These are phyloP conservation scores for Wickerhamomyces mucosus DNA, from an alignment of 805 yeast genomes.

Conservation along the genomic window DNA sequence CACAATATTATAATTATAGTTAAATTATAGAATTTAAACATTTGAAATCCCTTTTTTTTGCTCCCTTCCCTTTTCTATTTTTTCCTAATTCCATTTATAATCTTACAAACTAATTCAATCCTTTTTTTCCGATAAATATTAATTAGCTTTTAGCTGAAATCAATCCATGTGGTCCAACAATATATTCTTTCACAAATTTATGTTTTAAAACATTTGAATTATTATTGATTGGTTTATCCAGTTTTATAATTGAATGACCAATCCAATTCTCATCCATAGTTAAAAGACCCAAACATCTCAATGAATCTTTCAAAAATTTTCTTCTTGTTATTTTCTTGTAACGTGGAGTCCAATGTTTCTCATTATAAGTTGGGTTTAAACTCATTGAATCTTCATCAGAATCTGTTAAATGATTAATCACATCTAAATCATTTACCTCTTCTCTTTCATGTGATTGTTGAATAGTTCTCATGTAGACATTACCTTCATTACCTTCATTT, in stretches of 20 bases:
- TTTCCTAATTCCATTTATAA: too few relatives aligned
- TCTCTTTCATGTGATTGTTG: constrained; percentile 4
- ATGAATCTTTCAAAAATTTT: constrained; percentile 38
- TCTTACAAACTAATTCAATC: too few relatives aligned
- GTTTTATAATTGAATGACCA: constrained; percentile 31
- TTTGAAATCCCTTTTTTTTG: too few relatives aligned
- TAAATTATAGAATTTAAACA: too few relatives aligned
- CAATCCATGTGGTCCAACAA: constrained; percentile 15
- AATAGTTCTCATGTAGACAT: neutral
- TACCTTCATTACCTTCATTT: constrained; percentile 1
- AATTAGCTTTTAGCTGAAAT: too few relatives aligned
- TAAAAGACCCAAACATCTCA: constrained; percentile 48
- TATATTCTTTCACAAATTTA: constrained; percentile 7
- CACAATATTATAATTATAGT: too few relatives aligned
- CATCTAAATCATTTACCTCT: constrained; percentile 10
- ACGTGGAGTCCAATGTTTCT: constrained; percentile 38
- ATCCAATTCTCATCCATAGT: constrained; percentile 45
- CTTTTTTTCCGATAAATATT: too few relatives aligned
- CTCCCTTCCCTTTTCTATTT: too few relatives aligned
- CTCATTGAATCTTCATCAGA: constrained; percentile 15
- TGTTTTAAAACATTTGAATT: constrained; percentile 1
- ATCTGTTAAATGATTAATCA: constrained; percentile 10
- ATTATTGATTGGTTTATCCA: constrained; percentile 23
- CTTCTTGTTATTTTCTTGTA: constrained; percentile 26
- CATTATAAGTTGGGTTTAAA: constrained; percentile 15